Conservation (phyloP, 1,284 basidiomycete species). For the Ceratobasidium sp. region DNA sequence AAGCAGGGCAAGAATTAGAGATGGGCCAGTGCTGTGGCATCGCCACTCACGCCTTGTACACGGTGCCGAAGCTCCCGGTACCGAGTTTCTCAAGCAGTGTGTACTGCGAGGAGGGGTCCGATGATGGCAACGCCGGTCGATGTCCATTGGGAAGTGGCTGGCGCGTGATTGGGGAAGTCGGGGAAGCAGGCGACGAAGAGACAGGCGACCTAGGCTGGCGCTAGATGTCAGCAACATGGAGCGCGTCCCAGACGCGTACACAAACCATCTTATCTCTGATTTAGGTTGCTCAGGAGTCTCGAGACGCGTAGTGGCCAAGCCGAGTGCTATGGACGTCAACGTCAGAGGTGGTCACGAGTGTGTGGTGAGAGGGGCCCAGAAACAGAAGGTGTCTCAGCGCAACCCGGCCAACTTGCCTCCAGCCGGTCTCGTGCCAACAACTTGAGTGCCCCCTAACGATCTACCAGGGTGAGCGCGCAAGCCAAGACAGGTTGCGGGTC, state of each 20-base stretch:
- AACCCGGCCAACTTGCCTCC: conserved; percentile 9
- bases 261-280: conserved; percentile 27
- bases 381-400: conserved; percentile 29
- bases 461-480: not conserved
- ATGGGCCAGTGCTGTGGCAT: not conserved
- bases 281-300: conserved; percentile 4
- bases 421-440: not conserved
- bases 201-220: conserved; percentile 21
- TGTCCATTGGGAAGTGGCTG: conserved; percentile 20
- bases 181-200: conserved; percentile 36
- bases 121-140: conserved; percentile 8
- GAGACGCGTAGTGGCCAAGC: not conserved
- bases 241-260: not conserved
- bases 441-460: not conserved
- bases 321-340: conserved; percentile 18
- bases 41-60: conserved; percentile 83
- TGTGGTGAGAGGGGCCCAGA: conserved; percentile 33
- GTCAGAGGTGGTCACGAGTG: conserved; percentile 12
- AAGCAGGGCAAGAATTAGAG: not conserved
- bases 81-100: conserved; percentile 94
- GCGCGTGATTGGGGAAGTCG: conserved; percentile 22
- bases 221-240: not conserved
- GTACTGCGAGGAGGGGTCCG: conserved; percentile 87
- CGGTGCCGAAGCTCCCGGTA: conserved; percentile 96
- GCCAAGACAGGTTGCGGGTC: conserved; percentile 23